phyloP scores from a whole-genome alignment of 2,329 filamentous ascomycete species.

The Cladosporium sp. region DNA sequence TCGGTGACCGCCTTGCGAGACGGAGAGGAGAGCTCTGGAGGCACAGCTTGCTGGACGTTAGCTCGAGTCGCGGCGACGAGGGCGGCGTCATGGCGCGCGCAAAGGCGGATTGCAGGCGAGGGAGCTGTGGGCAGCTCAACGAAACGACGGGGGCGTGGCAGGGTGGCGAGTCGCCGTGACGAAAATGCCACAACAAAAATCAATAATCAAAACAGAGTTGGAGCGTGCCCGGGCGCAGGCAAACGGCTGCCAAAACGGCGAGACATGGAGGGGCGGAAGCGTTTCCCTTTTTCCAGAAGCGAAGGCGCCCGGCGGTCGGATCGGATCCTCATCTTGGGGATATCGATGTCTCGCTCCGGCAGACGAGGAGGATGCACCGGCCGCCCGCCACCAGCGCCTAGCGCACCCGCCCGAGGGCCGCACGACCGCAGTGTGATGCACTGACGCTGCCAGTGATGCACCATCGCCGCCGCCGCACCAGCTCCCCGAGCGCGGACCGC shows the following conservation, averaged over 20 bases:
- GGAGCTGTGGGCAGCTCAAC: conserved; percentile 7
- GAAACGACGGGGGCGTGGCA: conserved; percentile 1
- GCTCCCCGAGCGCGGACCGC: no score
- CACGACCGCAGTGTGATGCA: no score
- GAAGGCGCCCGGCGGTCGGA: not conserved
- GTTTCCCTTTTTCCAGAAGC: conserved; percentile 7
- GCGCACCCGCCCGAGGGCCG: no score
- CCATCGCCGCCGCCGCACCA: no score
- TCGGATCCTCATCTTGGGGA: not conserved
- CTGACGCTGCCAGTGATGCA: no score
- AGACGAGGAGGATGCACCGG: not conserved
- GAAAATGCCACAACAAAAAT: not conserved
- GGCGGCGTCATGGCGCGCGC: not conserved
- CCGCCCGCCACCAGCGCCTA: not conserved
- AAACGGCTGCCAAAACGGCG: conserved; percentile 1
- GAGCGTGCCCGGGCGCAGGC: conserved; percentile 1
- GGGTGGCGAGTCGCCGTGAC: no score
- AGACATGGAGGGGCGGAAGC: conserved; percentile 3
- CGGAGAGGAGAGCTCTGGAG: not conserved
- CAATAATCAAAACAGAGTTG: conserved; percentile 6
- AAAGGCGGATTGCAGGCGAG: not conserved
- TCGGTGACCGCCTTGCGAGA: conserved; percentile 3
- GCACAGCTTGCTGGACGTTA: conserved; percentile 2
- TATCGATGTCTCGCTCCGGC: not conserved
- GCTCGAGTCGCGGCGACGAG: not conserved